phyloP scores from a whole-genome alignment of 495 filamentous ascomycete species.

The Xylaria telfairii region DNA sequence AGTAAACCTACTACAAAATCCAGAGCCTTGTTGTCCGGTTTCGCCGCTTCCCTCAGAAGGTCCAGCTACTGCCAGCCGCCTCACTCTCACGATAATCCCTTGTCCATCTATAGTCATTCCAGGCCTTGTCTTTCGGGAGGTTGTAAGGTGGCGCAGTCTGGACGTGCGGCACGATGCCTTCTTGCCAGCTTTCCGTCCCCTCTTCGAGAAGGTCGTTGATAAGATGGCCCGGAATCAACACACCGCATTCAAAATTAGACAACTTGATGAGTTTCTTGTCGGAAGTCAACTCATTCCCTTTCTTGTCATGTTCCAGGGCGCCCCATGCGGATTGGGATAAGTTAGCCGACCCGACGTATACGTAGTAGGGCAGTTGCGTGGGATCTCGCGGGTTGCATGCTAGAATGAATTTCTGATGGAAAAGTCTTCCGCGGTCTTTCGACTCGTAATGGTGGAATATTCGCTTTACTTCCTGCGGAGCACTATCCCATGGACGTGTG shows the following conservation, averaged over 20 bases:
- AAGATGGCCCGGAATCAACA: conserved; percentile 29
- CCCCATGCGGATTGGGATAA: conserved; percentile 35
- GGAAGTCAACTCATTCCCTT: conserved; percentile 24
- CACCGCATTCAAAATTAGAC: conserved; percentile 33
- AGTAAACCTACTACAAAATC: not conserved
- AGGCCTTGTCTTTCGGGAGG: conserved; percentile 28
- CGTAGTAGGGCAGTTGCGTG: conserved; percentile 23
- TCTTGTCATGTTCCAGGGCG: conserved; percentile 29
- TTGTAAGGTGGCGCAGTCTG: conserved; percentile 22
- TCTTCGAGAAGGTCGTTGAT: conserved; percentile 26
- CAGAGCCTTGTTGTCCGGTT: not conserved
- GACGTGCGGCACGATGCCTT: conserved; percentile 30
- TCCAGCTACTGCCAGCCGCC: not conserved
- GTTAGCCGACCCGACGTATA: conserved; percentile 33
- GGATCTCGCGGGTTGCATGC: conserved; percentile 27
- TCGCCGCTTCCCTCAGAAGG: not conserved
- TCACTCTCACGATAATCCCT: conserved; percentile 5
- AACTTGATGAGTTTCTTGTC: conserved; percentile 28
- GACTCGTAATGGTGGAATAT: conserved; percentile 35
- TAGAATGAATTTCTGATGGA: conserved; percentile 32
- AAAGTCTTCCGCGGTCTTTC: conserved; percentile 30
- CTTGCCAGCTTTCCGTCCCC: conserved; percentile 28
- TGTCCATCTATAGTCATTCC: conserved; percentile 28
- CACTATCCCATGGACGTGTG: conserved; percentile 28
- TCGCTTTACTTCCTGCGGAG: conserved; percentile 26